phyloP scores from a whole-genome alignment of 2,329 filamentous ascomycete species.

The Xylariaceae sp. region DNA sequence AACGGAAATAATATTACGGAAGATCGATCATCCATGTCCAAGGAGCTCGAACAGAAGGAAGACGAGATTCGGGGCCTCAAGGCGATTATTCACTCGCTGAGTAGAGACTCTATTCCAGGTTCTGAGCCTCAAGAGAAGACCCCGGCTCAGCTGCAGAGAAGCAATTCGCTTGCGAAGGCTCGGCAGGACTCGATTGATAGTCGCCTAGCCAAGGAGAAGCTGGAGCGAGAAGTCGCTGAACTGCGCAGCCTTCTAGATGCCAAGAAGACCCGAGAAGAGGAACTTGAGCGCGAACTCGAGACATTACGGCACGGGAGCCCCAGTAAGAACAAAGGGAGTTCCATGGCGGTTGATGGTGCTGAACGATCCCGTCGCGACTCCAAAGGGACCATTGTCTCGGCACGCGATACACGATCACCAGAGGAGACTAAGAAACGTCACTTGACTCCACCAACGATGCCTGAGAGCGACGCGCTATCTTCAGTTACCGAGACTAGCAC shows the following conservation, averaged over 20 bases:
- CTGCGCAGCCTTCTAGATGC: conserved; percentile 66
- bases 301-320: conserved; percentile 48
- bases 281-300: conserved; percentile 78
- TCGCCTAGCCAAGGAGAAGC: conserved; percentile 56
- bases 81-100: conserved; percentile 94
- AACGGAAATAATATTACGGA: conserved; percentile 41
- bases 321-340: conserved; percentile 44
- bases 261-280: conserved; percentile 71
- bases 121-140: conserved; percentile 34
- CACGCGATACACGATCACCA: conserved; percentile 45
- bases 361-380: conserved; percentile 59
- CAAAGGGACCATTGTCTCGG: conserved; percentile 57
- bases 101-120: conserved; percentile 61
- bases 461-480: conserved; percentile 64
- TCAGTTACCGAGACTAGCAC: conserved; percentile 65
- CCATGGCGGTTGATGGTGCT: conserved; percentile 44
- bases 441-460: conserved; percentile 60
- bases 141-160: conserved; percentile 29
- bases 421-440: conserved; percentile 46
- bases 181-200: conserved; percentile 50
- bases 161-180: conserved; percentile 35
- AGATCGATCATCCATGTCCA: conserved; percentile 48
- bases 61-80: conserved; percentile 96
- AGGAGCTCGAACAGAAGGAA: conserved; percentile 87
- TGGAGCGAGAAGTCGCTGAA: conserved; percentile 76